These are phyloP conservation scores for Monilinia vaccinii-corymbosi DNA, from an alignment of 2,329 filamentous ascomycete species.

Conservation along the genomic window DNA sequence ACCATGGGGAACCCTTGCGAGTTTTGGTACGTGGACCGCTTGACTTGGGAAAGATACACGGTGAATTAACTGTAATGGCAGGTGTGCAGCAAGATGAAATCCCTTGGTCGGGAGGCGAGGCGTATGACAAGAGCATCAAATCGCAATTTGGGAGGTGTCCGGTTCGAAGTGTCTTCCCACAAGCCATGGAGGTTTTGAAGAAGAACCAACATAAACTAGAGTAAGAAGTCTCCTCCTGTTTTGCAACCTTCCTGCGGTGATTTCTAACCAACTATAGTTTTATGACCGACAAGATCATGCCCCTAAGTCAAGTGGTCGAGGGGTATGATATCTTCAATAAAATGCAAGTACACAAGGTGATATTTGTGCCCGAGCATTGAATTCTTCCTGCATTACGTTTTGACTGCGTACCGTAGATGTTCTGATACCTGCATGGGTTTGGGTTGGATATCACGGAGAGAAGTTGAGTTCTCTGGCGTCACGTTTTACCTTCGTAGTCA, in stretches of 20 bases:
- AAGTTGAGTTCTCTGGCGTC: neutral
- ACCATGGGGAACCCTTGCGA: constrained; percentile 61
- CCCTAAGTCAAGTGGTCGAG: constrained; percentile 53
- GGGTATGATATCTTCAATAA: constrained; percentile 65
- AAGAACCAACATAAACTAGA: constrained; percentile 57
- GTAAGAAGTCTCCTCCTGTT: constrained; percentile 37
- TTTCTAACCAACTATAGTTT: constrained; percentile 43
- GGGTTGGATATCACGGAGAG: neutral
- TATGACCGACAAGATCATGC: constrained; percentile 70
- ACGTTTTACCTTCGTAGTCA: neutral
- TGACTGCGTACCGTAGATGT: neutral
- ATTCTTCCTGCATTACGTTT: neutral
- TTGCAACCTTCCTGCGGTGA: neutral
- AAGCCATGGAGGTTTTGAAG: constrained; percentile 55
- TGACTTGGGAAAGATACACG: neutral
- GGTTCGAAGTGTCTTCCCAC: constrained; percentile 60
- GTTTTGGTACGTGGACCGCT: constrained; percentile 4
- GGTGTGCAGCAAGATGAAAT: constrained; percentile 45
- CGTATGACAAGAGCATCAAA: constrained; percentile 61
- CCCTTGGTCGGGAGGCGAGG: constrained; percentile 53
- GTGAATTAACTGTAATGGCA: neutral
- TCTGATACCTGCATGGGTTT: neutral
- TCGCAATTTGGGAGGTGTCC: constrained; percentile 69
- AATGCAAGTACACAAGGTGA: constrained; percentile 65
- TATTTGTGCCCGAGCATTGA: constrained; percentile 41